These are phyloP conservation scores for Vigna mungo DNA, from an alignment of 306 rosid species.

Conservation along the genomic window DNA sequence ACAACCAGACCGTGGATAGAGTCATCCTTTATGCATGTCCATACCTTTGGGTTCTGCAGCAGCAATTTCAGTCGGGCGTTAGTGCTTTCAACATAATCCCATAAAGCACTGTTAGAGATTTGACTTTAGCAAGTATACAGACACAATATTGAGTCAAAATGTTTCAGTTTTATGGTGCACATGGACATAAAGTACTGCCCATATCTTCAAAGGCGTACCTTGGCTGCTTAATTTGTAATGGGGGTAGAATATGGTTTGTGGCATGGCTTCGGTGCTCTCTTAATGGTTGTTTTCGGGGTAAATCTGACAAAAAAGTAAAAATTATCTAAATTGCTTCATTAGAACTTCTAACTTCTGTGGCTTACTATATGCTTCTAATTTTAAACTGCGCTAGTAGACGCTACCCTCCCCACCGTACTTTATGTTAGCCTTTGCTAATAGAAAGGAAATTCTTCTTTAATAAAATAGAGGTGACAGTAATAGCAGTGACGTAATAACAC, in stretches of 20 bases:
- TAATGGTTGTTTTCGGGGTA: conserved; percentile 11
- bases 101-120: background rate
- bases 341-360: background rate
- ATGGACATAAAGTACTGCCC: background rate
- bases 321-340: conserved; percentile 17
- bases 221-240: background rate
- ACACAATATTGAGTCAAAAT: background rate
- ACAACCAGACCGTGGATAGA: conserved; percentile 23
- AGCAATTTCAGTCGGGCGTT: conserved; percentile 19
- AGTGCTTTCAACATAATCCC: conserved; percentile 23
- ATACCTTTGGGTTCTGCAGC: conserved; percentile 14
- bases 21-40: conserved; percentile 8
- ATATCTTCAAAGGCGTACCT: background rate
- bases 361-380: background rate
- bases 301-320: conserved; percentile 15
- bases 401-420: background rate
- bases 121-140: background rate
- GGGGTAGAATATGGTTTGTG: background rate
- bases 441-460: background rate
- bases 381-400: background rate
- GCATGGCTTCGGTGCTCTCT: background rate
- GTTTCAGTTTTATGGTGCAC: background rate
- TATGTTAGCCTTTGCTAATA: conserved; percentile 1
- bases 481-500: background rate
- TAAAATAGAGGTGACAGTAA: background rate